Evolutionary conservation across 768 basidiomycete genomes (phyloP), one percentile per base, ranked within the genome.

Genomic region (Sarcodon aspratus): DNA sequence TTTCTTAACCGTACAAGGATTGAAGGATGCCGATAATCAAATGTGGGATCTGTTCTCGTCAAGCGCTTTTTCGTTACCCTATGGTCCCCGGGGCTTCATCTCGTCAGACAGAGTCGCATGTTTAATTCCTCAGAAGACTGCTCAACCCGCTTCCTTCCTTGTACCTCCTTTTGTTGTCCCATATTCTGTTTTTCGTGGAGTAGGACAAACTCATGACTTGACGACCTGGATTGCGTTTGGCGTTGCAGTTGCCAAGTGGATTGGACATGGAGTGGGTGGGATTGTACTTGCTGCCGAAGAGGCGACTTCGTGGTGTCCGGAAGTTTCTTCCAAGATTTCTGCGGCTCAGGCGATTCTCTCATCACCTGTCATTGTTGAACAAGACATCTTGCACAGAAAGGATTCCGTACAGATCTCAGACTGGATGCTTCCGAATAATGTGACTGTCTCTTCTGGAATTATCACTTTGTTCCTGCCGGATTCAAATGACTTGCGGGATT

Each of bases 161-260:
- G 57, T 76, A 3, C 85, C 85, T 12, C 84, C 84, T 2, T 78
- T 85, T 52, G 64, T 80, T 6, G 53, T 75, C 32, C 73, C 73
- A 9, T 51, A 62, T 1, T 47, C 59, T 15, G 57, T 54, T 33
- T 52, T 59, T 43, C 62, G 55, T 36, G 46, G 18, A 36, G 60
- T 43, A 53, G 61, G 36, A 13, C 33, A 42, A 21, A 48, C 48
- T 4, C 11, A 47, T n/a, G 48, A 44, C n/a, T 45, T 49, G 9
- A 54, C 57, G 32, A 50, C 56, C 9, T 68, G 66, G 68, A 33
- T 49, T 11, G 37, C 52, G 1, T 55, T 68, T 18, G 67, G 65
- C 13, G 36, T 47, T 31, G 57, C 52, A 35, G 51, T 66, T 13
- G 55, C 62, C 21, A 44, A 50, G 1, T 61, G 58, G 3, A 57